phyloP scores from a whole-genome alignment of 768 basidiomycete genomes.

The Lactarius psammicola region DNA sequence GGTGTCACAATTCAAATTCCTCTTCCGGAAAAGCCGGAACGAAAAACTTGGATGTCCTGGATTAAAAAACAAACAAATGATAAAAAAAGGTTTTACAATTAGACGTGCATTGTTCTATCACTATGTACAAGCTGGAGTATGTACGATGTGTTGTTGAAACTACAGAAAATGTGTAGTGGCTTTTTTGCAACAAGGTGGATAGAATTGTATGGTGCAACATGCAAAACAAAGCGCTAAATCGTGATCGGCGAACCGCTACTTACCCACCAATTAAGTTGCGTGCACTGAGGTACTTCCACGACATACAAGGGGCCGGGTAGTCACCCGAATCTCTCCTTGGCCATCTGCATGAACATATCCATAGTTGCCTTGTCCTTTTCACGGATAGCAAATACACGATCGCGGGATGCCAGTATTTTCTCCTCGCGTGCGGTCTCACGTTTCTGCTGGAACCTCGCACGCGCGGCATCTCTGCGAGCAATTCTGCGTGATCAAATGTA shows the following conservation, averaged over 20 bases:
- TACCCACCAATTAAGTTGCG: background rate
- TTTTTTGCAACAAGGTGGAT: no score
- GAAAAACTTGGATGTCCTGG: no score
- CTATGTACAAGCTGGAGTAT: no score
- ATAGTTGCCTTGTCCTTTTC: slow-evolving; percentile 91
- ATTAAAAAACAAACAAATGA: no score
- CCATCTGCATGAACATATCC: slow-evolving; percentile 94
- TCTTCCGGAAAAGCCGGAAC: no score
- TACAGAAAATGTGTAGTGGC: no score
- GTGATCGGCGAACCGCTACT: background rate
- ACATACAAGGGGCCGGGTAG: background rate
- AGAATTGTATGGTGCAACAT: background rate
- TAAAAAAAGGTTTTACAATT: no score
- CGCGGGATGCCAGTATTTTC: slow-evolving; percentile 49
- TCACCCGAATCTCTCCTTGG: slow-evolving; percentile 82
- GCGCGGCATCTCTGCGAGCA: slow-evolving; percentile 71
- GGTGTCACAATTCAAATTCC: no score
- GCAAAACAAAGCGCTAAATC: background rate
- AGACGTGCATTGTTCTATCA: no score
- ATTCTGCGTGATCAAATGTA: slow-evolving; percentile 47
- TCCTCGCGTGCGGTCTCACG: slow-evolving; percentile 44
- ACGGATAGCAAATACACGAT: slow-evolving; percentile 59
- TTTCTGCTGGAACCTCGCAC: slow-evolving; percentile 59
- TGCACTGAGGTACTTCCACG: background rate
- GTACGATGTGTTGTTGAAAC: no score